Evolutionary conservation across 163 green algal genomes (phyloP), one percentile per base, ranked within the genome.

Genomic region (Coccomyxa subellipsoidea): DNA sequence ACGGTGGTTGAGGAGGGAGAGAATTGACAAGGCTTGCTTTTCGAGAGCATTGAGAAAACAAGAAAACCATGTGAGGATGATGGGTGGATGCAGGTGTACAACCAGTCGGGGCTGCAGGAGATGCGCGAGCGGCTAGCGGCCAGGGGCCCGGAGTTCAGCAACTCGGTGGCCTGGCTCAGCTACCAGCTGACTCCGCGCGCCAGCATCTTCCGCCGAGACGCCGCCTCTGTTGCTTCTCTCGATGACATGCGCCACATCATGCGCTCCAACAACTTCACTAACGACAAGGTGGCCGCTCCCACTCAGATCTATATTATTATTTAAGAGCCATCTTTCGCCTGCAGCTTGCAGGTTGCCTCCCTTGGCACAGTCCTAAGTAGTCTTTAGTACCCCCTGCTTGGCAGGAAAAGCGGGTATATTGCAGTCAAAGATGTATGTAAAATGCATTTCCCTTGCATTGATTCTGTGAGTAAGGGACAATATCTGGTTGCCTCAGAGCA

Each of bases 211-310:
- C 80, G 88, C 6, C 87, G 92, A 15, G 89, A 95, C 81, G 84
- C 93, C 76, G 81, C 79, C n/a, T 38, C 23, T 4, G 85, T 92
- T 1, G 47, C 18, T 25, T 84, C 89, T 36, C 59, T 96, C 35
- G 83, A 87, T 0, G 78, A 80, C 21, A 82, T 95, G 54, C 89
- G 92, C 86, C 40, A 38, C 12, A 54, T 95, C 8, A 94, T 96
- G 92, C 85, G 93, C 4, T 91, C 89, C 84, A 96, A 96, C 85
- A 82, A 89, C 80, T 96, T 81, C 69, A 70, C 80, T 10, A 34
- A 15, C 27, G 93, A 96, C 83, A 82, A 86, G 3, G 70, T 40
- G 66, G 47, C 3, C 3, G 15, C 5, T 2, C 47, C 47, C 47
- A 59, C 47, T 59, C 47, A 23, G 5, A 21, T 59, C 23, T 8